These are phyloP conservation scores for Citropsis articulata DNA, from an alignment of 345 rosid genomes.

Conservation along the genomic window DNA sequence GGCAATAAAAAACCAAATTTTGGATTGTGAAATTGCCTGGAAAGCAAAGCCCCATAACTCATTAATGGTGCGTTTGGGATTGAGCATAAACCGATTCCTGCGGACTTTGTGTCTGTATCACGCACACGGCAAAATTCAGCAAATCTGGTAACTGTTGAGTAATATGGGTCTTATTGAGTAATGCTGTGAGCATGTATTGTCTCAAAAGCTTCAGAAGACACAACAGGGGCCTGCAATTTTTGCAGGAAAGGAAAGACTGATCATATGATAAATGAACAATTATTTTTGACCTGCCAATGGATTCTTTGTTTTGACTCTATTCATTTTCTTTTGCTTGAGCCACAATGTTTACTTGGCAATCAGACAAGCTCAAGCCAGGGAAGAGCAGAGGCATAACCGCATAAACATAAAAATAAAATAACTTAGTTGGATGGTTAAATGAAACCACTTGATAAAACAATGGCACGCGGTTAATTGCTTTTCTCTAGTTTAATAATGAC, in stretches of 20 bases:
- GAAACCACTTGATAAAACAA: too few relatives aligned
- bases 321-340: background rate
- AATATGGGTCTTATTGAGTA: background rate
- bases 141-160: background rate
- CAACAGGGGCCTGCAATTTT: background rate
- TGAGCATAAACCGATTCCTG: background rate
- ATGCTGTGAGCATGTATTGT: background rate
- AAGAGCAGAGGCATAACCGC: too few relatives aligned
- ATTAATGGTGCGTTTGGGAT: too few relatives aligned
- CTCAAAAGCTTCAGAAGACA: background rate
- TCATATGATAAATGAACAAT: background rate
- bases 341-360: background rate
- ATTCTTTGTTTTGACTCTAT: background rate
- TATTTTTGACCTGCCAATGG: background rate
- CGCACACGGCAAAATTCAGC: background rate
- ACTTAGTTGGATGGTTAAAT: too few relatives aligned
- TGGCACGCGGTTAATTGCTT: too few relatives aligned
- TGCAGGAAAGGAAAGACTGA: background rate
- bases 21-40: background rate
- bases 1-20: too few relatives aligned
- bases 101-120: background rate
- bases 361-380: background rate
- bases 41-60: background rate
- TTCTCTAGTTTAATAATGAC: too few relatives aligned
- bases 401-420: too few relatives aligned